phyloP scores from a whole-genome alignment of 179 eudicot genomes.

The Beta lomatogona region DNA sequence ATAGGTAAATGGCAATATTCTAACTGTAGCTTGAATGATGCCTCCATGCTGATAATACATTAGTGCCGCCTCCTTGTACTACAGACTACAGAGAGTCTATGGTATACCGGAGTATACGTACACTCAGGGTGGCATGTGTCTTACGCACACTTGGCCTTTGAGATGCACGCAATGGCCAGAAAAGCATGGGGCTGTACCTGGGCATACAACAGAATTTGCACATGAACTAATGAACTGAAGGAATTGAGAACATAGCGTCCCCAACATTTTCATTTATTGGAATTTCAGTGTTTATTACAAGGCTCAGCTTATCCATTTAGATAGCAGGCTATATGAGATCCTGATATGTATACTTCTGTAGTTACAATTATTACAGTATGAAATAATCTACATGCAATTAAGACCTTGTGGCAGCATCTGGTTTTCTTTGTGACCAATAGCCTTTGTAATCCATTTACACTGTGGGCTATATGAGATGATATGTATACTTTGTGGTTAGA shows the following conservation, averaged over 20 bases:
- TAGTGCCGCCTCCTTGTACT: no score
- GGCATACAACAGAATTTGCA: neutral
- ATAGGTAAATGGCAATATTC: neutral
- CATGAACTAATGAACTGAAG: neutral
- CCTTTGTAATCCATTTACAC: neutral
- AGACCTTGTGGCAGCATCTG: neutral
- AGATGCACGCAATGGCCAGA: neutral
- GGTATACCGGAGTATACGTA: no score
- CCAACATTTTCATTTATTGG: no score
- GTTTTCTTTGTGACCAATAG: constrained; percentile 45
- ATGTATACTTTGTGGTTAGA: constrained; percentile 7
- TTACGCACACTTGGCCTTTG: neutral
- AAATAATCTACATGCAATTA: no score
- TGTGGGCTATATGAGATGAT: neutral
- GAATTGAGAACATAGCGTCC: neutral
- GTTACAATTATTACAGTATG: neutral
- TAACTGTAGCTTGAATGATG: no score
- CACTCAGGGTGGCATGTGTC: no score
- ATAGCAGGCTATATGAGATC: neutral
- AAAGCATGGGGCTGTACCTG: neutral
- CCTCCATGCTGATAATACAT: no score
- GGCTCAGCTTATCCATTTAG: no score
- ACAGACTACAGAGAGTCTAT: no score
- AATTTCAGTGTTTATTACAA: no score
- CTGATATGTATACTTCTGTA: neutral